Conservation (phyloP, 2,329 filamentous ascomycete genomes). For the Cordyceps cateniannulata region DNA sequence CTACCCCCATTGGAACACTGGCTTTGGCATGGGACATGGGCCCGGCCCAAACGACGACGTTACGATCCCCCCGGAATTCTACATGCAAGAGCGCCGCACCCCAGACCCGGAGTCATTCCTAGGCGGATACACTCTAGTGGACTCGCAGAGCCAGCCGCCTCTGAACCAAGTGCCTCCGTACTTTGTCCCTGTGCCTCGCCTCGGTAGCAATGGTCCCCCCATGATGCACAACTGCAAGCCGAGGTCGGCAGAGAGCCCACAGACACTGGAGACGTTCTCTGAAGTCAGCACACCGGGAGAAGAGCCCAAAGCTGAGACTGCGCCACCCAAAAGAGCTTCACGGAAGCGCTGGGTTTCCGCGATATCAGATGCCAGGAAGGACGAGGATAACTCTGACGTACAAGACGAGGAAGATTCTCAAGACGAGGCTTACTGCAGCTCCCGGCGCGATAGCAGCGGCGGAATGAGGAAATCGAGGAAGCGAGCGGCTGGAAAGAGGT, state of each 20-base stretch:
- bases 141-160: conserved; percentile 19
- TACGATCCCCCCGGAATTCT: conserved; percentile 31
- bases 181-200: conserved; percentile 22
- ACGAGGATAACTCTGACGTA: not conserved
- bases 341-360: not conserved
- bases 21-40: conserved; percentile 30
- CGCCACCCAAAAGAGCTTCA: not conserved
- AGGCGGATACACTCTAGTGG: conserved; percentile 30
- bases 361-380: not conserved
- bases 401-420: not conserved
- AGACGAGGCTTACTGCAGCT: not conserved
- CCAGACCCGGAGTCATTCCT: conserved; percentile 32
- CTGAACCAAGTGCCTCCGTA: conserved; percentile 18
- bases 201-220: conserved; percentile 22
- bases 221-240: conserved; percentile 19
- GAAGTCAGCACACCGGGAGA: conserved; percentile 1
- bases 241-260: conserved; percentile 13
- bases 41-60: conserved; percentile 25
- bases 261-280: conserved; percentile 1
- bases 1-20: conserved; percentile 28
- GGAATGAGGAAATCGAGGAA: conserved; percentile 3
- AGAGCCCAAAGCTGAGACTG: not conserved
- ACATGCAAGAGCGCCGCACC: conserved; percentile 31
- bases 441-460: not conserved
- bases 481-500: not conserved